Base-by-base conservation (phyloP, 2,329 filamentous ascomycete species). In the Colletotrichum magnum region DNA sequence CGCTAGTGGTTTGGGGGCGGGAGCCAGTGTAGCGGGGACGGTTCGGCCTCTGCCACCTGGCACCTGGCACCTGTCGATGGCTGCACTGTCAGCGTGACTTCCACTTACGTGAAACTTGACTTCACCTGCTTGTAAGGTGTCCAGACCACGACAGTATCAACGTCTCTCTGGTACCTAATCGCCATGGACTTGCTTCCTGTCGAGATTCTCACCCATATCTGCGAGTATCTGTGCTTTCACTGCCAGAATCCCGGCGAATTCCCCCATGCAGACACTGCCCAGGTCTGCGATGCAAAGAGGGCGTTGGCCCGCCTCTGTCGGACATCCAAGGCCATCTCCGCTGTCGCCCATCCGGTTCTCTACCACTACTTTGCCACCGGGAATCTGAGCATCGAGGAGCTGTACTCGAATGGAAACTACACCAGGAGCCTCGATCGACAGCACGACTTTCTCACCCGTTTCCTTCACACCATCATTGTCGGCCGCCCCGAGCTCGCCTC, bases 291-390 rank as follows among this genome's bases (percentile, higher is more conserved):
- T 21, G 24, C 21, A 16, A 61, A 52, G 36, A 32, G 48, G 18
- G 48, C n/a, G 50, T 53, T 61, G 36, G 58, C 48, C 39, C n/a
- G 16, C n/a, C 24, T 53, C 24, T 61, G 58, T 6, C 24, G 36
- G 43, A 28, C n/a, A 24, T n/a, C 45, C 36, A 21, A 45, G 21
- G 16, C 12, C 36, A 43, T 24, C 13, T 43, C 48, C 24, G 36
- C 58, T 5, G 58, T 61, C 13, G 58, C 21, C 13, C 41, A 15
- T 53, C 47, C 16, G 6, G 39, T 18, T 21, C 39, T 43, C 18
- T 45, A 41, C 9, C 45, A 48, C 45, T 45, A 28, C n/a, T 53
- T 32, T 32, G 48, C 24, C 18, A 36, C 9, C 24, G 58, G 58
- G 26, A 61, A 61, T 15, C 45, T 48, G 9, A n/a, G 13, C 16